A percentile compares a stretch with the other conserved stretches of the same genome.
These are phyloP conservation scores for Collybia mongolica DNA, from an alignment of 768 basidiomycete genomes.

Conservation along the genomic window DNA sequence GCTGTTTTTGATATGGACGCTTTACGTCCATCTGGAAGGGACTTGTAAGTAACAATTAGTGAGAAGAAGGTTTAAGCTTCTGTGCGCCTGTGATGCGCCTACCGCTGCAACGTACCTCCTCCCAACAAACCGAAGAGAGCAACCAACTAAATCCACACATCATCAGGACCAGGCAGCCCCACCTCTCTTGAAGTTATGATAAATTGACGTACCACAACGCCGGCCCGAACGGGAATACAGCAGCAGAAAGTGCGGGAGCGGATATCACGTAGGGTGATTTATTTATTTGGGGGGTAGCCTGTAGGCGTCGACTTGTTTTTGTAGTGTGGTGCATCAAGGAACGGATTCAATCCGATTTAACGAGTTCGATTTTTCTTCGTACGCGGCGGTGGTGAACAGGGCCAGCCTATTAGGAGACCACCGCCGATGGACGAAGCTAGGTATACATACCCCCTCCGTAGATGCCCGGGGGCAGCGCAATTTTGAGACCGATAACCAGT, in stretches of 20 bases:
- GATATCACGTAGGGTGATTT: slow-evolving; percentile 27
- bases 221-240: slow-evolving; percentile 49
- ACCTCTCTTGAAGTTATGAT: not conserved
- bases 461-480: slow-evolving; percentile 9
- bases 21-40: slow-evolving; percentile 31
- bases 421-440: slow-evolving; percentile 5
- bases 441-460: slow-evolving; percentile 30
- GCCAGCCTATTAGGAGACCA: slow-evolving; percentile 40
- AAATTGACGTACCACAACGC: slow-evolving; percentile 38
- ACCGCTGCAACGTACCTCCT: slow-evolving; percentile 38
- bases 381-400: slow-evolving; percentile 32
- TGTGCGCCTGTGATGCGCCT: slow-evolving; percentile 17
- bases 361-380: slow-evolving; percentile 8
- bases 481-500: slow-evolving; percentile 10
- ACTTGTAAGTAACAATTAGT: not conserved
- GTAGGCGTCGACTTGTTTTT: slow-evolving; percentile 6
- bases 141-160: slow-evolving; percentile 31
- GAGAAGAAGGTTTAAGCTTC: not conserved
- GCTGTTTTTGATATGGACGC: slow-evolving; percentile 21
- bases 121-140: slow-evolving; percentile 43
- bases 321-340: slow-evolving; percentile 3
- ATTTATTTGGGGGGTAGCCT: not conserved
- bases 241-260: slow-evolving; percentile 45
- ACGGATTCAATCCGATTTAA: slow-evolving; percentile 16
- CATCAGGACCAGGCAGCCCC: too few species aligned